Percentiles rank a stretch among this genome's conserved stretches.
Conservation (phyloP, 768 basidiomycete species). For the Candolleomyces aberdarensis region DNA sequence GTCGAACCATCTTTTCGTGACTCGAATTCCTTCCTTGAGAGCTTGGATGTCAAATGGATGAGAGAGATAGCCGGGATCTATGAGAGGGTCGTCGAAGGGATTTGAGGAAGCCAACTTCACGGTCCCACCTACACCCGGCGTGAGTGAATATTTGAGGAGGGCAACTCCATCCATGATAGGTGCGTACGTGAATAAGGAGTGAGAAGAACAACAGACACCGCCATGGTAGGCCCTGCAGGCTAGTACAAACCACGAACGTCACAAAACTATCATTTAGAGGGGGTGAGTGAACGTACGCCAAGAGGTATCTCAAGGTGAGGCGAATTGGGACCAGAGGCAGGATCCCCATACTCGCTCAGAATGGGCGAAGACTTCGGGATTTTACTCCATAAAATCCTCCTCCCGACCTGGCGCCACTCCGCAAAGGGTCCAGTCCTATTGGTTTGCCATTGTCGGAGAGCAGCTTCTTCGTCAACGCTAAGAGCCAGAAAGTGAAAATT, state of each 20-base stretch:
- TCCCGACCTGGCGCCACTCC: no score
- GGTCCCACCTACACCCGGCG: not conserved
- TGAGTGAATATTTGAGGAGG: not conserved
- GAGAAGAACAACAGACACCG: not conserved
- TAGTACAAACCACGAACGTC: not conserved
- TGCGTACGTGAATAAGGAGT: constrained; percentile 12
- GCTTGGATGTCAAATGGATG: constrained; percentile 21
- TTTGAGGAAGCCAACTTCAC: constrained; percentile 8
- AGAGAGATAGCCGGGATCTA: constrained; percentile 20
- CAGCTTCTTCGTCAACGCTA: no score
- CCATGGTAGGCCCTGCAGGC: not conserved
- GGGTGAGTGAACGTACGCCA: not conserved
- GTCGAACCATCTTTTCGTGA: constrained; percentile 6
- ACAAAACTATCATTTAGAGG: not conserved
- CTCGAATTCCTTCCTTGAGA: constrained; percentile 18
- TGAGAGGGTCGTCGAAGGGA: constrained; percentile 20
- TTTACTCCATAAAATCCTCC: no score
- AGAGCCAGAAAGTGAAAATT: no score
- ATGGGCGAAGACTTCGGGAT: no score
- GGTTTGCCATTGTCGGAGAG: no score
- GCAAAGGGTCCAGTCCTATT: no score
- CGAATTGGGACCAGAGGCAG: constrained; percentile 20
- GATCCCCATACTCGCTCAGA: constrained; percentile 13
- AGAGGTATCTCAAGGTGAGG: constrained; percentile 20
- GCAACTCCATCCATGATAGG: not conserved